phyloP scores from a whole-genome alignment of 2,329 filamentous ascomycete species.

The Penicillium capsulatum region DNA sequence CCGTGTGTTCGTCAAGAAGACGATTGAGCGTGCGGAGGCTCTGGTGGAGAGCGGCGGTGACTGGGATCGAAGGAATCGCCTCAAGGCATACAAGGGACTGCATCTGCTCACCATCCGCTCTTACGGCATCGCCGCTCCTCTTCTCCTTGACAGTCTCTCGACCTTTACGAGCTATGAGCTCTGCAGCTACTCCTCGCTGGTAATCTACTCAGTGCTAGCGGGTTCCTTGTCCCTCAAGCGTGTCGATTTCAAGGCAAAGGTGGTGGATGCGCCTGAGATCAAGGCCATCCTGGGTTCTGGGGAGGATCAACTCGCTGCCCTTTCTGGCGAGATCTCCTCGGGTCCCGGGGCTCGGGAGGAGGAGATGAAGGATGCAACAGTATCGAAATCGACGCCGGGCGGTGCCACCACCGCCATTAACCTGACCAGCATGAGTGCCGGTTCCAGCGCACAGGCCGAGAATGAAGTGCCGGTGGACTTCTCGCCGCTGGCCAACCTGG shows the following conservation, averaged over 20 bases:
- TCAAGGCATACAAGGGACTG: conserved; percentile 97
- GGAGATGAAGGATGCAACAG: conserved; percentile 63
- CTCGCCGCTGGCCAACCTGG: conserved; percentile 77
- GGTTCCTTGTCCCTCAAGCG: conserved; percentile 92
- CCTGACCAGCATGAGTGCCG: conserved; percentile 73
- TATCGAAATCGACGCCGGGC: conserved; percentile 49
- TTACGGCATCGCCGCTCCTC: conserved; percentile 81
- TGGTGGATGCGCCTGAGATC: conserved; percentile 96
- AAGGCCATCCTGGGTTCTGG: conserved; percentile 90
- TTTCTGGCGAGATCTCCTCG: conserved; percentile 74
- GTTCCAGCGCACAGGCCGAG: conserved; percentile 63
- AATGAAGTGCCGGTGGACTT: conserved; percentile 83
- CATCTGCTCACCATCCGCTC: conserved; percentile 89
- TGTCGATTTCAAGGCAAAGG: conserved; percentile 98
- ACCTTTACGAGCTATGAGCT: conserved; percentile 99
- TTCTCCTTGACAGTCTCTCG: conserved; percentile 92
- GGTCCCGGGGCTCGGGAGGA: conserved; percentile 74
- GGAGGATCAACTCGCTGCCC: conserved; percentile 78
- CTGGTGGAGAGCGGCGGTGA: conserved; percentile 94
- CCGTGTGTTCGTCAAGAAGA: conserved; percentile 86
- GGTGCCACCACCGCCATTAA: conserved; percentile 73
- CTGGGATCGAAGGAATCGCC: conserved; percentile 95
- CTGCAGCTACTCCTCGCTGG: conserved; percentile 91
- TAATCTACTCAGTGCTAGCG: conserved; percentile 92
- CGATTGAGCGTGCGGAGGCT: conserved; percentile 80